phyloP scores from a whole-genome alignment of 2,329 filamentous ascomycete genomes.

The Aspergillus sp. region DNA sequence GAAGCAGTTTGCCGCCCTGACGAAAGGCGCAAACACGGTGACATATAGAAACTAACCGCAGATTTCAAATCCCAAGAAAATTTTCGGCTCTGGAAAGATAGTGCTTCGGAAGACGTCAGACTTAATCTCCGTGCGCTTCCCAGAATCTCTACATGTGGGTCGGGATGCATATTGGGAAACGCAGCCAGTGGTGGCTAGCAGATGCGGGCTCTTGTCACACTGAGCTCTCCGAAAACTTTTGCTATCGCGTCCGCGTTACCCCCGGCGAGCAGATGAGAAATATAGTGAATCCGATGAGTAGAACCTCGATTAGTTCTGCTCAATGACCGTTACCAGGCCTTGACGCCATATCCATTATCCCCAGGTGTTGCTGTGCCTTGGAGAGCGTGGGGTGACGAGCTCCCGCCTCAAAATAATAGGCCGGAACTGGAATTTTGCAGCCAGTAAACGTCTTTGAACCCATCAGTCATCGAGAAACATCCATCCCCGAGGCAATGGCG shows the following conservation, averaged over 20 bases:
- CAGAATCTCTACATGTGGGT: conserved; percentile 5
- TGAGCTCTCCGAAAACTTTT: not conserved
- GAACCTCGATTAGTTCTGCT: not conserved
- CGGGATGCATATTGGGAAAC: conserved; percentile 1
- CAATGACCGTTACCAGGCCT: not conserved
- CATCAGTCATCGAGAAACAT: not conserved
- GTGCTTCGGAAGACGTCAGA: not conserved
- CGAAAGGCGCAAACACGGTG: conserved; percentile 2
- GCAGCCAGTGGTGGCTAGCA: not conserved
- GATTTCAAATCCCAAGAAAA: not conserved
- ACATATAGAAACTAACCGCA: conserved; percentile 2
- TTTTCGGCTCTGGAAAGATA: not conserved
- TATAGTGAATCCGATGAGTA: not conserved
- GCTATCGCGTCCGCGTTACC: not conserved
- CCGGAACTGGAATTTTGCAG: not conserved
- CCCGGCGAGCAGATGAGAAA: not conserved
- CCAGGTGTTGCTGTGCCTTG: not conserved
- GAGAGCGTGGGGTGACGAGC: not conserved
- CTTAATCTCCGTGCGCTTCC: not conserved
- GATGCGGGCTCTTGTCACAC: conserved; percentile 6
- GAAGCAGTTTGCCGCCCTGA: conserved; percentile 5
- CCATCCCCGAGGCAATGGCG: not conserved
- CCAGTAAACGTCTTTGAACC: not conserved
- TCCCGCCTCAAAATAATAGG: not conserved
- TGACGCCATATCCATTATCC: not conserved